Percentiles rank a stretch among this genome's conserved stretches.
phyloP scores from a whole-genome alignment of 208 protist species.

The Crithidia bombi region DNA sequence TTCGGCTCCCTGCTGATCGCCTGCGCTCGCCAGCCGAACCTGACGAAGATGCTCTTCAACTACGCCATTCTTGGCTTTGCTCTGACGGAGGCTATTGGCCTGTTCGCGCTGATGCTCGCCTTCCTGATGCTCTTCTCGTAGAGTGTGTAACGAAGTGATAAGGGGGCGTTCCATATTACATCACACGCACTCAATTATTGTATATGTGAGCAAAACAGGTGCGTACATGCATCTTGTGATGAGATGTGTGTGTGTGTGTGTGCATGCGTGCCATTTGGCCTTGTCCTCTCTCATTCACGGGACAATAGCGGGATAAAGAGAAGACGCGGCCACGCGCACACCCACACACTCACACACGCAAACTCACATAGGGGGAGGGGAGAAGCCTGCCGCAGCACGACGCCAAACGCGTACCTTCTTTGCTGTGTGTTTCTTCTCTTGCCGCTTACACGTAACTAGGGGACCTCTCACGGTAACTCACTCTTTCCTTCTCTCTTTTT shows the following conservation, averaged over 20 bases:
- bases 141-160: constrained; percentile 18
- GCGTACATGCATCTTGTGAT: no score
- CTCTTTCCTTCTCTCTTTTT: constrained; percentile 4
- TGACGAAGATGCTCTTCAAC: constrained; percentile 93
- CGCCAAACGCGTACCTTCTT: no score
- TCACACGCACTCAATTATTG: no score
- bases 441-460: not conserved
- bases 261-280: no score
- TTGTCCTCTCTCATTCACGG: no score
- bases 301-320: not conserved
- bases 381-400: no score
- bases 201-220: no score
- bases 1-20: constrained; percentile 87
- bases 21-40: constrained; percentile 90
- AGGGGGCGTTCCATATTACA: not conserved
- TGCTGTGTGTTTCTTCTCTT: constrained; percentile 17
- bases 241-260: no score
- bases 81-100: constrained; percentile 91
- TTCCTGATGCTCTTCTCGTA: constrained; percentile 95
- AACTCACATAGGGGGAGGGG: not conserved
- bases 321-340: not conserved
- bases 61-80: constrained; percentile 94
- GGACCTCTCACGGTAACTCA: constrained; percentile 1
- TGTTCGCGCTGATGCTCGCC: constrained; percentile 92
- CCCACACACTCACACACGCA: not conserved